These are phyloP conservation scores for Neobulgaria alba DNA, from an alignment of 2,329 filamentous ascomycete species.

Conservation along the genomic window DNA sequence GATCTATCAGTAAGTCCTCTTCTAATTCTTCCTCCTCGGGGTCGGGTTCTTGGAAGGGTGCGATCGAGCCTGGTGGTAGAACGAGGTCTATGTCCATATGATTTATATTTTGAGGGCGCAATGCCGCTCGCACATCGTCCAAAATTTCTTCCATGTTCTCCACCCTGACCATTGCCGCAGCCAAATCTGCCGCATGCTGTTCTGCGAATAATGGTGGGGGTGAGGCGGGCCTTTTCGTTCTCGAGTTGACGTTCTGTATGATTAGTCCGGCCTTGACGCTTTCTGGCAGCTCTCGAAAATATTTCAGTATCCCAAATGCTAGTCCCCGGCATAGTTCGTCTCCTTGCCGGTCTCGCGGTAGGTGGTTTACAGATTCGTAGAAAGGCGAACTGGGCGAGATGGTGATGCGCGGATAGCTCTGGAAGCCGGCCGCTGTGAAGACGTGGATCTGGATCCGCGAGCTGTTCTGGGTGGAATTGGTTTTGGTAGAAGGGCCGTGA, in stretches of 20 bases:
- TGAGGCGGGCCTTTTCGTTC: constrained; percentile 52
- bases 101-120: constrained; percentile 73
- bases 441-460: constrained; percentile 93
- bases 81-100: constrained; percentile 86
- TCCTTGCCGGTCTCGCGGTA: constrained; percentile 90
- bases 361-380: constrained; percentile 80
- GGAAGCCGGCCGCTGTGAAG: constrained; percentile 79
- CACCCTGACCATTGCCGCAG: constrained; percentile 73
- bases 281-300: constrained; percentile 80
- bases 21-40: constrained; percentile 54
- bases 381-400: constrained; percentile 88
- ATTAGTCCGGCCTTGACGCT: constrained; percentile 65
- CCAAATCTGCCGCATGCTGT: constrained; percentile 85
- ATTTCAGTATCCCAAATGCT: constrained; percentile 88
- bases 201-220: constrained; percentile 67
- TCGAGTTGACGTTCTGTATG: constrained; percentile 33
- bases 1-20: constrained; percentile 53
- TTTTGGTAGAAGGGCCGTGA: constrained; percentile 82
- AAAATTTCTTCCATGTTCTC: constrained; percentile 70
- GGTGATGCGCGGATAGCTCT: constrained; percentile 83
- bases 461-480: constrained; percentile 78
- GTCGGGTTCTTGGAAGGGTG: constrained; percentile 50
- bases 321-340: constrained; percentile 87
- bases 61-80: constrained; percentile 67
- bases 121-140: constrained; percentile 61